These are phyloP conservation scores for Epichloe uncinata DNA, from an alignment of 2,329 filamentous ascomycete genomes.

Conservation along the genomic window DNA sequence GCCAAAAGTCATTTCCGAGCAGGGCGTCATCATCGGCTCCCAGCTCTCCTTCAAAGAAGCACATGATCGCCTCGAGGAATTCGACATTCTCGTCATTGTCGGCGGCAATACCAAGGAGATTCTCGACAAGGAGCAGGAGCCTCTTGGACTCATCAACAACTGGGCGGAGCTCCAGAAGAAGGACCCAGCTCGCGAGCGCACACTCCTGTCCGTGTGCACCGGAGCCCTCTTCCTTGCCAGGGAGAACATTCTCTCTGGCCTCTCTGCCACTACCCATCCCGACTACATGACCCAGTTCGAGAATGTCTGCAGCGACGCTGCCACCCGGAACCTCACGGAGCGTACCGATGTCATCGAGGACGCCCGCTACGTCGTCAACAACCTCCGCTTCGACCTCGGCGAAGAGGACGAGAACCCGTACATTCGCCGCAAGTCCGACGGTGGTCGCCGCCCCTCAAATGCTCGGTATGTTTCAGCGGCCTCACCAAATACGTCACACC, in stretches of 20 bases:
- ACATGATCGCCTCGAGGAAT: constrained; percentile 58
- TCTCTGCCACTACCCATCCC: constrained; percentile 71
- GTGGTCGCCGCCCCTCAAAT: constrained; percentile 45
- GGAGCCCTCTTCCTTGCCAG: constrained; percentile 66
- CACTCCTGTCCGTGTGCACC: constrained; percentile 67
- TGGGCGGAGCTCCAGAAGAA: constrained; percentile 70
- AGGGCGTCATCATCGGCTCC: constrained; percentile 58
- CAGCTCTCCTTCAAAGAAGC: constrained; percentile 72
- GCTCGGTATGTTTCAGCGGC: constrained; percentile 35
- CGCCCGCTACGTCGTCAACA: constrained; percentile 77
- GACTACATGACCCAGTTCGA: constrained; percentile 71
- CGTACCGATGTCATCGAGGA: constrained; percentile 75
- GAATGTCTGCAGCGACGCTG: constrained; percentile 63
- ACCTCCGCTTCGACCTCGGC: constrained; percentile 73
- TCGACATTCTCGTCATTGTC: constrained; percentile 66
- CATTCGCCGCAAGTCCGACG: constrained; percentile 61
- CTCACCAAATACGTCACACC: too few relatives aligned
- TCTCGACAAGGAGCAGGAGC: constrained; percentile 54
- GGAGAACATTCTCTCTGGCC: constrained; percentile 62
- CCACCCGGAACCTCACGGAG: constrained; percentile 56
- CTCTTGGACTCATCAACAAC: constrained; percentile 58
- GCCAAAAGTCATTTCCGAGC: constrained; percentile 39
- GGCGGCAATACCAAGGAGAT: constrained; percentile 54
- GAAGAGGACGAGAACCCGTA: constrained; percentile 76
- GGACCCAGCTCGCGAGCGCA: constrained; percentile 68